Percentiles rank a stretch among this genome's conserved stretches.
Conservation (phyloP, 1,284 basidiomycete genomes). For the Trichosporon inkin region DNA sequence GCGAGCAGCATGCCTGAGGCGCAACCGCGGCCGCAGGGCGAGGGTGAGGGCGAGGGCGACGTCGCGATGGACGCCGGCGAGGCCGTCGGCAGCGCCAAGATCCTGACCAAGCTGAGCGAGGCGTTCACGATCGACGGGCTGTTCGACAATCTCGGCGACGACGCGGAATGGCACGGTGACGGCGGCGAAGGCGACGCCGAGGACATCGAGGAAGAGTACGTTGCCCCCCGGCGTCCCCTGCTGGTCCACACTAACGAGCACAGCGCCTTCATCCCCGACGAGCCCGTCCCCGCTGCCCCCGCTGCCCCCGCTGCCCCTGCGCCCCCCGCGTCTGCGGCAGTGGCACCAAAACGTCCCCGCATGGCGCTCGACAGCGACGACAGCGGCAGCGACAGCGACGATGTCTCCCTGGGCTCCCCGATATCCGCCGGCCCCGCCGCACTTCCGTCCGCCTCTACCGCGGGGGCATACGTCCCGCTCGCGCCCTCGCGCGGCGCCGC, state of each 20-base stretch:
- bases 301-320: constrained; percentile 5
- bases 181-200: constrained; percentile 26
- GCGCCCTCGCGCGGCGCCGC: constrained; percentile 7
- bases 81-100: constrained; percentile 44
- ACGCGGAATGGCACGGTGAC: constrained; percentile 45
- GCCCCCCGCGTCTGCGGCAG: no score
- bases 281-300: not conserved
- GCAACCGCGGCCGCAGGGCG: constrained; percentile 15
- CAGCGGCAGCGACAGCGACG: not conserved
- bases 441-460: not conserved
- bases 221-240: no score
- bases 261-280: constrained; percentile 7
- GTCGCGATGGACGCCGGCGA: constrained; percentile 37
- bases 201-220: constrained; percentile 23
- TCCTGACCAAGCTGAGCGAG: constrained; percentile 44
- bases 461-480: constrained; percentile 5
- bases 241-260: not conserved
- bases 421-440: constrained; percentile 8
- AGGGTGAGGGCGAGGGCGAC: constrained; percentile 29
- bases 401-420: constrained; percentile 13
- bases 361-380: constrained; percentile 5
- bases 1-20: constrained; percentile 56
- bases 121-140: constrained; percentile 50
- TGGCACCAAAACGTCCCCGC: not conserved
- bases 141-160: constrained; percentile 42